A percentile compares a stretch with the other conserved stretches of the same genome.
phyloP scores from a whole-genome alignment of 1,284 basidiomycete genomes.

The Pascua guehoae region DNA sequence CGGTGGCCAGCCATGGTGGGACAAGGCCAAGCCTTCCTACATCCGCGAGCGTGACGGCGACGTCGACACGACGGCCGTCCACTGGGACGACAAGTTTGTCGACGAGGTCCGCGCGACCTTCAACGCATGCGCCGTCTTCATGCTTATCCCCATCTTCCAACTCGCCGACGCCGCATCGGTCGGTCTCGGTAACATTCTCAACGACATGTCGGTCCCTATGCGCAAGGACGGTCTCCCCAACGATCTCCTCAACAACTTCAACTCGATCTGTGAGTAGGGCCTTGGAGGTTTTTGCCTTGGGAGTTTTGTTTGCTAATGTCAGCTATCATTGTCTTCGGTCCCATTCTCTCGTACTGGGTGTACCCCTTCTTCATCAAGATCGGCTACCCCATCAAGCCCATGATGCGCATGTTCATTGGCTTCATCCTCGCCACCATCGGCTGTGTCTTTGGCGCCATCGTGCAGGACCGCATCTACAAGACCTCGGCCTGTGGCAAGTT shows the following conservation, averaged over 20 bases:
- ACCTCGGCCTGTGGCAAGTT: constrained; percentile 49
- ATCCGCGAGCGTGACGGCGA: constrained; percentile 28
- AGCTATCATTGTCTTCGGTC: constrained; percentile 49
- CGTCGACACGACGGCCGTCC: constrained; percentile 6
- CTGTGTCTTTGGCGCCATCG: constrained; percentile 51
- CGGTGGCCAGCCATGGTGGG: constrained; percentile 14
- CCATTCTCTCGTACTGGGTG: constrained; percentile 50
- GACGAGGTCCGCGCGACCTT: constrained; percentile 51
- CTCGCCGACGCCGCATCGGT: constrained; percentile 38
- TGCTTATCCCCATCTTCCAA: constrained; percentile 52
- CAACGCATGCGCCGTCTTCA: constrained; percentile 52
- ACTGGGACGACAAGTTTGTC: constrained; percentile 54
- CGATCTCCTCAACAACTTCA: constrained; percentile 53
- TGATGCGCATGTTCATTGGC: constrained; percentile 36
- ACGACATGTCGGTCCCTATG: constrained; percentile 48
- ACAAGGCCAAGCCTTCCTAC: constrained; percentile 49
- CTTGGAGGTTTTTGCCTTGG: constrained; percentile 23
- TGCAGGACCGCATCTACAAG: constrained; percentile 53
- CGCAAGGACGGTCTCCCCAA: constrained; percentile 51
- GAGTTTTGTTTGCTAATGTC: too few species aligned
- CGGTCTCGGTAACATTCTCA: constrained; percentile 33
- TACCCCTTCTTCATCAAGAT: constrained; percentile 50
- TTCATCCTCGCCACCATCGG: constrained; percentile 44
- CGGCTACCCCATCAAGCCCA: constrained; percentile 40
- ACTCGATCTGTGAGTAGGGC: constrained; percentile 19